Percentiles rank a stretch among this genome's conserved stretches.
These are phyloP conservation scores for Cardiospermum halicacabum DNA, from an alignment of 345 rosid genomes.

Conservation along the genomic window DNA sequence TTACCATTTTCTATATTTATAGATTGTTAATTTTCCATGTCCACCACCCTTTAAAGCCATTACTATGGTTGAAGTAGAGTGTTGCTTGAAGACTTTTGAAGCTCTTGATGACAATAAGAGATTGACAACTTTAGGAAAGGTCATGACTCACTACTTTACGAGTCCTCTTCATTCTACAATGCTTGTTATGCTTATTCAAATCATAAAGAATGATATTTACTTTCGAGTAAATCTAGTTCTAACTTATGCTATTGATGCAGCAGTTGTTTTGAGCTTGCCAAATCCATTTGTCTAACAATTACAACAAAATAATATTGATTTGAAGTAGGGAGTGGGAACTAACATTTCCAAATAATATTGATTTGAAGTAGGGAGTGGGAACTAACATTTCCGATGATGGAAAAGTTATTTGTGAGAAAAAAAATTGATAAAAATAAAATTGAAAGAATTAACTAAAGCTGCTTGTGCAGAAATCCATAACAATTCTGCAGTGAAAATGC, in stretches of 20 bases:
- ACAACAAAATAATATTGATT: slow-evolving; percentile 35
- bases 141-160: slow-evolving; percentile 84
- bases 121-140: slow-evolving; percentile 72
- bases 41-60: slow-evolving; percentile 72
- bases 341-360: too few relatives aligned
- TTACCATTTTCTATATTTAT: slow-evolving; percentile 6
- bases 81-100: slow-evolving; percentile 66
- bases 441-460: slow-evolving; percentile 46
- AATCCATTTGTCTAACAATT: slow-evolving; percentile 66
- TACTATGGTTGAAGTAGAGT: slow-evolving; percentile 64
- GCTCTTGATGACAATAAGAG: slow-evolving; percentile 62
- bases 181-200: slow-evolving; percentile 75
- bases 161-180: slow-evolving; percentile 89
- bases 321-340: slow-evolving; percentile 23
- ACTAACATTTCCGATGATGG: slow-evolving; percentile 16
- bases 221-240: slow-evolving; percentile 56
- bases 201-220: slow-evolving; percentile 35
- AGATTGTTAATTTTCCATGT: slow-evolving; percentile 90
- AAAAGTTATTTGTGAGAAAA: slow-evolving; percentile 32
- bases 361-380: too few relatives aligned
- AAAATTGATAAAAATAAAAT: slow-evolving; percentile 51
- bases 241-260: slow-evolving; percentile 75
- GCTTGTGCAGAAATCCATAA: slow-evolving; percentile 34
- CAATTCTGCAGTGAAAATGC: slow-evolving; percentile 56
- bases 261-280: slow-evolving; percentile 71